phyloP scores from a whole-genome alignment of 2,329 filamentous ascomycete species.

The Orbilia brochopaga region DNA sequence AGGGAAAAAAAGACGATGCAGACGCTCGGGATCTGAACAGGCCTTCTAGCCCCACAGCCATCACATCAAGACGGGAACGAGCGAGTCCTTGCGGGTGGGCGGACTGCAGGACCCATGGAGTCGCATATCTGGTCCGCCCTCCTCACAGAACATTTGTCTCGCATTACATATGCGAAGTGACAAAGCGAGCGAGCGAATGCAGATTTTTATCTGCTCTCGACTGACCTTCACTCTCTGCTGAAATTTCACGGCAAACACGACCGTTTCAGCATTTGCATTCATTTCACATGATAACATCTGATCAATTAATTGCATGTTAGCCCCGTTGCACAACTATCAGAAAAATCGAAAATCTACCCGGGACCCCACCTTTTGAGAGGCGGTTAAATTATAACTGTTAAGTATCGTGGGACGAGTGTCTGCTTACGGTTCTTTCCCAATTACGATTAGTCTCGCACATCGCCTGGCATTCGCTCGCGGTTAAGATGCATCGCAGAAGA shows the following conservation, averaged over 20 bases:
- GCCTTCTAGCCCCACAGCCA: slow-evolving; percentile 11
- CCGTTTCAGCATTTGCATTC: too few relatives aligned
- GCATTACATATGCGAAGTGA: too few relatives aligned
- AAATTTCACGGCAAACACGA: too few relatives aligned
- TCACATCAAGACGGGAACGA: background rate
- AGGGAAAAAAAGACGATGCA: slow-evolving; percentile 8
- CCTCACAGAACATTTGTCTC: background rate
- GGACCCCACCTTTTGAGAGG: background rate
- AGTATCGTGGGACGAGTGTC: slow-evolving; percentile 20
- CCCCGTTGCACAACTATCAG: slow-evolving; percentile 15
- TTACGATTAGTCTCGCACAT: background rate
- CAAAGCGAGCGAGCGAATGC: slow-evolving; percentile 30
- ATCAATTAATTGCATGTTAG: background rate
- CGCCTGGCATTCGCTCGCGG: background rate
- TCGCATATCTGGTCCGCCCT: background rate
- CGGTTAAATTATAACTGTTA: too few relatives aligned
- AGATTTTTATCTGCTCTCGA: too few relatives aligned
- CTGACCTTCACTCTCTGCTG: background rate
- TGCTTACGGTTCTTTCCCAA: slow-evolving; percentile 30
- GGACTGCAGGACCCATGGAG: slow-evolving; percentile 10
- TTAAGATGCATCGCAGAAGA: background rate
- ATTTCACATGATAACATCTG: background rate
- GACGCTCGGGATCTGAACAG: slow-evolving; percentile 9
- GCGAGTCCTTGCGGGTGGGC: background rate
- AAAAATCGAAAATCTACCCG: background rate